A percentile compares a stretch with the other conserved stretches of the same genome.
Evolutionary conservation across 2,329 filamentous ascomycete genomes (phyloP).

Genomic region (Orbilia javanica): DNA sequence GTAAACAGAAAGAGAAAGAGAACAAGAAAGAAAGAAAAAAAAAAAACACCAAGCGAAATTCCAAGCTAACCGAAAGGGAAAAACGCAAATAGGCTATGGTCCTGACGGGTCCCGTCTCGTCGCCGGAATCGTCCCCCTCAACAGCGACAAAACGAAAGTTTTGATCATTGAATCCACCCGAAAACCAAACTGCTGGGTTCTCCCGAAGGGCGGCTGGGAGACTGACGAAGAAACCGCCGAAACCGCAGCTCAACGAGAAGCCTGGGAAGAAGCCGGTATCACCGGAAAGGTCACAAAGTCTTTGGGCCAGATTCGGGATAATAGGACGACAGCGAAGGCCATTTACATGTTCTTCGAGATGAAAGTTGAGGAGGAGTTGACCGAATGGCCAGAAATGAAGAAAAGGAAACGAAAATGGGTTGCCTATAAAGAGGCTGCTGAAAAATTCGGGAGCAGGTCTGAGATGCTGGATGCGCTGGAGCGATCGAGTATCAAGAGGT

Average conservation of each 20-base stretch:
- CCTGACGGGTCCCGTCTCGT: slow-evolving; percentile 92
- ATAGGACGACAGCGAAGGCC: slow-evolving; percentile 67
- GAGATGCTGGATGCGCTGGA: slow-evolving; percentile 90
- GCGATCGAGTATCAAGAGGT: slow-evolving; percentile 65
- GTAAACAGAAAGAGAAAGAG: background rate
- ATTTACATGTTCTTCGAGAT: slow-evolving; percentile 77
- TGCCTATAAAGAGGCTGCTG: slow-evolving; percentile 82
- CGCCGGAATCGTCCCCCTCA: slow-evolving; percentile 91
- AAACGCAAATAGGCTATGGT: slow-evolving; percentile 80
- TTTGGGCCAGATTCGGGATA: slow-evolving; percentile 87
- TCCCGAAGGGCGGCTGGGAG: slow-evolving; percentile 98
- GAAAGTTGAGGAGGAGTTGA: slow-evolving; percentile 85
- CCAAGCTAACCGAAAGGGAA: slow-evolving; percentile 10
- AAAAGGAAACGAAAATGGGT: slow-evolving; percentile 94
- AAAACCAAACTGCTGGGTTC: slow-evolving; percentile 86
- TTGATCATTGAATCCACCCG: slow-evolving; percentile 93
- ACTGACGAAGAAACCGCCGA: slow-evolving; percentile 88
- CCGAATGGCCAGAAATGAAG: slow-evolving; percentile 91
- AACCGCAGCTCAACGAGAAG: slow-evolving; percentile 84
- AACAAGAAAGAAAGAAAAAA: background rate
- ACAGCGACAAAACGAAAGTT: slow-evolving; percentile 85
- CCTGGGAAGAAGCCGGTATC: slow-evolving; percentile 98
- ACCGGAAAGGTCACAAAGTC: slow-evolving; percentile 85
- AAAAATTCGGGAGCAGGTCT: slow-evolving; percentile 79
- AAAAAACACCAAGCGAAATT: slow-evolving; percentile 2